phyloP scores from a whole-genome alignment of 1,139 yeast genomes.

The Taphrina flavorubra region DNA sequence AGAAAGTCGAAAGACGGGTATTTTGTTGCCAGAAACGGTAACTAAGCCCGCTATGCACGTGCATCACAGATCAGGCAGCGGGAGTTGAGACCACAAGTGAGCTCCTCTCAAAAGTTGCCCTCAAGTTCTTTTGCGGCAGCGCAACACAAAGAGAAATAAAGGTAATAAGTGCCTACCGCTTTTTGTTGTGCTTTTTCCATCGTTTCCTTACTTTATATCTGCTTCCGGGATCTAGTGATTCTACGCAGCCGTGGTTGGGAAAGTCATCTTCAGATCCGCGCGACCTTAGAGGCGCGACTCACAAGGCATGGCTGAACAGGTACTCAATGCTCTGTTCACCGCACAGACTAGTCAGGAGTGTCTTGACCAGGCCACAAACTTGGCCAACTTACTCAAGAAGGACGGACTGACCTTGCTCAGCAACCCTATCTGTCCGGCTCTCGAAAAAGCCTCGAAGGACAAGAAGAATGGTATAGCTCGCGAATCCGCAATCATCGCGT shows the following conservation, averaged over 20 bases:
- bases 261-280: neutral
- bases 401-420: conserved; percentile 28
- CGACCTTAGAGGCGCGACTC: conserved; percentile 11
- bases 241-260: neutral
- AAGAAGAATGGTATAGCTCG: conserved; percentile 42
- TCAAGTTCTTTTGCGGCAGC: conserved; percentile 5
- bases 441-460: conserved; percentile 33
- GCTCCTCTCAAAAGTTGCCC: conserved; percentile 21
- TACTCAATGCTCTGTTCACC: conserved; percentile 26
- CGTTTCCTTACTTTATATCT: too few relatives aligned
- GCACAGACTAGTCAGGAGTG: conserved; percentile 39
- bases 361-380: conserved; percentile 29
- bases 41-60: neutral
- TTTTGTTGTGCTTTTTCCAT: too few relatives aligned
- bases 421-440: conserved; percentile 32
- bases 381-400: conserved; percentile 31
- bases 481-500: conserved; percentile 42
- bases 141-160: conserved; percentile 1
- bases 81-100: neutral
- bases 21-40: neutral
- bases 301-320: conserved; percentile 23
- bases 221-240: too few relatives aligned
- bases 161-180: neutral
- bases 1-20: conserved; percentile 7
- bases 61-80: neutral